Conservation (phyloP, 208 protist species). For the Lotmaria passim region DNA sequence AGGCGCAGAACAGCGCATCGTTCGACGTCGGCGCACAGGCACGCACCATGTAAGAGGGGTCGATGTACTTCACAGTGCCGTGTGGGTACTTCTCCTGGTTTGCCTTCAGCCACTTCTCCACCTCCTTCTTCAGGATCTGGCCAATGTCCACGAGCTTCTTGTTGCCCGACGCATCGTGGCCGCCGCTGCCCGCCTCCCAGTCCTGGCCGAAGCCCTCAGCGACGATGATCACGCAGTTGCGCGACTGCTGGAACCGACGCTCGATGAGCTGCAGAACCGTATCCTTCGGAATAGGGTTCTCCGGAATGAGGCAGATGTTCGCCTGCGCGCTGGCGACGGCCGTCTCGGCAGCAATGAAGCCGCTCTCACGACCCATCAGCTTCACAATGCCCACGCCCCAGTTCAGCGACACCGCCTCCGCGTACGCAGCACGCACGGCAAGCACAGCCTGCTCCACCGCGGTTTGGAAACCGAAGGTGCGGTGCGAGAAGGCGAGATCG, state of each 20-base stretch:
- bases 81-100: conserved; percentile 71
- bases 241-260: conserved; percentile 72
- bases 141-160: conserved; percentile 93
- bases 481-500: conserved; percentile 93
- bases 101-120: conserved; percentile 83
- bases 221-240: conserved; percentile 94
- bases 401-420: conserved; percentile 86
- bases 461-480: conserved; percentile 95
- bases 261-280: conserved; percentile 82
- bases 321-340: conserved; percentile 90
- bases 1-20: conserved; percentile 91
- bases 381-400: conserved; percentile 95
- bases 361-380: conserved; percentile 95
- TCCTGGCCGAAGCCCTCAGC: conserved; percentile 95
- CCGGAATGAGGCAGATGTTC: conserved; percentile 94
- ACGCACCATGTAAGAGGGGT: conserved; percentile 97
- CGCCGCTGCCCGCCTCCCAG: conserved; percentile 60
- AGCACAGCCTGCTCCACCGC: conserved; percentile 90
- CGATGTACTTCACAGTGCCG: conserved; percentile 94
- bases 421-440: conserved; percentile 91
- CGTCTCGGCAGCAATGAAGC: conserved; percentile 94
- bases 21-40: conserved; percentile 89
- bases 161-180: conserved; percentile 93
- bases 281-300: conserved; percentile 88
- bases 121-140: conserved; percentile 82